Percentiles rank a stretch among this genome's conserved stretches.
Evolutionary conservation across 176 grass and related monocot genomes (phyloP).

Genomic region (Eleusine coracana): DNA sequence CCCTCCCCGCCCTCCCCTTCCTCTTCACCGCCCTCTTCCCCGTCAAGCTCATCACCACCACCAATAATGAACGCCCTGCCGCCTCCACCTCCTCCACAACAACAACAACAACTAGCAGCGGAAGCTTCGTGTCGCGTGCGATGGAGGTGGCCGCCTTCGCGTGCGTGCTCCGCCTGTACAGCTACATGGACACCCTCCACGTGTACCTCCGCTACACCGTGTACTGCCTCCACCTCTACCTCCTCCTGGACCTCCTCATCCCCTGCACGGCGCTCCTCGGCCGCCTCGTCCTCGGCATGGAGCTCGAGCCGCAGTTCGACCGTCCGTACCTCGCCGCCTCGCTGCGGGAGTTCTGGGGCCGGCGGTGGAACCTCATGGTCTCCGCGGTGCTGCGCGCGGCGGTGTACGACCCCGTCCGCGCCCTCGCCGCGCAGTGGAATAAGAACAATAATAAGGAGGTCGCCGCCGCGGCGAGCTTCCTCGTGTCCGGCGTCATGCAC

Average conservation of each 20-base stretch:
- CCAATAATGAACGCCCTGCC: too few species aligned
- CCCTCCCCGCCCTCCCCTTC: background rate
- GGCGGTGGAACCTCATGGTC: slow-evolving; percentile 8
- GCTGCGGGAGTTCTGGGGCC: slow-evolving; percentile 16
- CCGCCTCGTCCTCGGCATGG: background rate
- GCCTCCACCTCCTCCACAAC: too few species aligned
- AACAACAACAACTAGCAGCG: too few species aligned
- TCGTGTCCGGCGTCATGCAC: background rate
- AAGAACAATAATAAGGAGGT: background rate
- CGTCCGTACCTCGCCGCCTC: background rate
- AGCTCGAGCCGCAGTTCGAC: slow-evolving; percentile 5
- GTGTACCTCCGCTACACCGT: background rate
- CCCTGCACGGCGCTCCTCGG: background rate
- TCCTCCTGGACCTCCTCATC: background rate
- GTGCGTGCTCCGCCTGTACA: background rate
- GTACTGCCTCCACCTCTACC: background rate
- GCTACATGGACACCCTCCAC: background rate
- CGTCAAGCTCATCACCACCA: background rate
- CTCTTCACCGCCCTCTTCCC: background rate
- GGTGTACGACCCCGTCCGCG: slow-evolving; percentile 1
- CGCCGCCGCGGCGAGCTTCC: background rate
- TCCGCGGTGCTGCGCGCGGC: background rate
- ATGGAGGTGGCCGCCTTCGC: background rate
- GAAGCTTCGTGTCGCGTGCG: background rate
- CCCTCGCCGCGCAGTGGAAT: background rate